These are phyloP conservation scores for grape (Vitis vinifera) DNA, from an alignment of 164 flowering plant species.

Conservation along the genomic window ASM3070453v1 NC_081812.1:20879001-20879500, in stretches of 20 bases:
- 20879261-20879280: slow-evolving; percentile 25
- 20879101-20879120: slow-evolving; percentile 20
- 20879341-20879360: slow-evolving; percentile 17
- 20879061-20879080: slow-evolving; percentile 16
- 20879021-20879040: background rate
- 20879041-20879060: slow-evolving; percentile 3
- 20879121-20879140: slow-evolving; percentile 14
- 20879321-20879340: slow-evolving; percentile 21
- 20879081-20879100: slow-evolving; percentile 23
- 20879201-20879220: slow-evolving; percentile 21
- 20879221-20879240: slow-evolving; percentile 25
- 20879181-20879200: slow-evolving; percentile 18
- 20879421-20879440: slow-evolving; percentile 8
- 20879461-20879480: slow-evolving; percentile 36
- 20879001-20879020: background rate
- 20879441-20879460: background rate
- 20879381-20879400: slow-evolving; percentile 2
- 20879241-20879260: slow-evolving; percentile 18
- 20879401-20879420: background rate
- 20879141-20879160: background rate
- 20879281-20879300: slow-evolving; percentile 15
- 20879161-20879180: slow-evolving; percentile 11
- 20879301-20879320: slow-evolving; percentile 19
- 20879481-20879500: slow-evolving; percentile 19
- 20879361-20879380: slow-evolving; percentile 28